Evolutionary conservation across 441 rosid genomes (phyloP).

Genomic region (Gossypium gossypioides): DNA sequence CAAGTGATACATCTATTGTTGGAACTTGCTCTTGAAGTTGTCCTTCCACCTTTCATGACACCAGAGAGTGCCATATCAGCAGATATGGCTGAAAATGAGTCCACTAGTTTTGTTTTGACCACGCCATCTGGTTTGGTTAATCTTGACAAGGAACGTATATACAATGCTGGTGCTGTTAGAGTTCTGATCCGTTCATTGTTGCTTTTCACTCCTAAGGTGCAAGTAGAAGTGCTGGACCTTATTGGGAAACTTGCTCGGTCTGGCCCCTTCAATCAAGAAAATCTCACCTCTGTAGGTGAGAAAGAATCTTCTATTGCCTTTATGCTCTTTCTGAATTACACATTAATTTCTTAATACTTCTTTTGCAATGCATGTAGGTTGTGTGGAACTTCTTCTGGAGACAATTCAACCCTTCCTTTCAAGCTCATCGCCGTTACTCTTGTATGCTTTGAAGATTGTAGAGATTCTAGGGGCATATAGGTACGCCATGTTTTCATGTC

Average conservation of each 20-base stretch:
- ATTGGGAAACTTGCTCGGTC: slow-evolving; percentile 83
- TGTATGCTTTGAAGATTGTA: slow-evolving; percentile 83
- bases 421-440: slow-evolving; percentile 80
- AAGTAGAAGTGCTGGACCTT: slow-evolving; percentile 74
- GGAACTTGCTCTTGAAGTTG: slow-evolving; percentile 96
- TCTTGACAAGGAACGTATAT: slow-evolving; percentile 77
- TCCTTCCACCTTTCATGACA: slow-evolving; percentile 78
- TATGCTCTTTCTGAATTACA: slow-evolving; percentile 9
- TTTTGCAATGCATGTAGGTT: slow-evolving; percentile 40
- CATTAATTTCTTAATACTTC: slow-evolving; percentile 16
- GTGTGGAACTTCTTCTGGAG: slow-evolving; percentile 94
- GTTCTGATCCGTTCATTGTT: slow-evolving; percentile 81
- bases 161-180: slow-evolving; percentile 86
- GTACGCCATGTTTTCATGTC: slow-evolving; percentile 30
- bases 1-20: slow-evolving; percentile 84
- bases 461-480: slow-evolving; percentile 98
- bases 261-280: slow-evolving; percentile 93
- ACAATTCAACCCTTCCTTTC: slow-evolving; percentile 78
- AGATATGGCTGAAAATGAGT: slow-evolving; percentile 41
- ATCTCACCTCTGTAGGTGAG: slow-evolving; percentile 90
- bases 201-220: slow-evolving; percentile 94
- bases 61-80: slow-evolving; percentile 40
- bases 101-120: slow-evolving; percentile 41
- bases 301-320: slow-evolving; percentile 10
- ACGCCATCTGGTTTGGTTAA: slow-evolving; percentile 57